Base-by-base conservation (phyloP, 2,329 filamentous ascomycete species). In the Talaromyces sp. region DNA sequence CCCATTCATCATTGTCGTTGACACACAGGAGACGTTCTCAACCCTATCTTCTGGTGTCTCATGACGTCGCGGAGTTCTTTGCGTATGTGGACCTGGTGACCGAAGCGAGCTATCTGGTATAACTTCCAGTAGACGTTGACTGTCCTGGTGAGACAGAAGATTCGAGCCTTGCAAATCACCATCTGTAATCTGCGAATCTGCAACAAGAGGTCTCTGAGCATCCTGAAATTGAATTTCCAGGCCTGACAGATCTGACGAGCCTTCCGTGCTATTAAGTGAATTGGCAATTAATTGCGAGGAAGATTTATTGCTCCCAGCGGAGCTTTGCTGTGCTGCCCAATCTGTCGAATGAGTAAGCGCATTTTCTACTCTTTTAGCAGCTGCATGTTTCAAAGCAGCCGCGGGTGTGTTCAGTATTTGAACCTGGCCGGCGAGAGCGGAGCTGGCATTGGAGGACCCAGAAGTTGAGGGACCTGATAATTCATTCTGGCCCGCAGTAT, bases 271-370 rank as follows among this genome's bases (percentile, higher is more conserved):
- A 9, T 65, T 67, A 61, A 74, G 73, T 5, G 74, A 76, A 56
- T 75, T 73, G 28, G 70, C 59, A 35, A 77, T 69, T 33, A 70
- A 69, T 57, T 75, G 71, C 18, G 74, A 76, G 1, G 73, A 76
- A 7, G 65, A 69, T 59, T 73, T 73, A 35, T 66, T 66, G 28
- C 60, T 66, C 18, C 67, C 65, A 35, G 70, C 69, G 6, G 69
- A 71, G 44, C 59, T 60, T 11, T 65, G 65, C 12, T 65, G 64
- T n/a, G 48, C 28, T 23, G 62, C 33, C 8, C 25, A 28, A 11
- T 21, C 7, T 58, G 28, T 28, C 6, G 40, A 39, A 31, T 58
- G 57, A 23, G 31, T 40, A 5, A 8, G 6, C 21, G 33, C 6
- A 40, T 42, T 8, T 21, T 42, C 23, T 31, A 18, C 18, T 25